Percentiles rank a stretch among this genome's conserved stretches.
Conservation (phyloP, 495 filamentous ascomycete species). For the Stereocaulon alpinum region DNA sequence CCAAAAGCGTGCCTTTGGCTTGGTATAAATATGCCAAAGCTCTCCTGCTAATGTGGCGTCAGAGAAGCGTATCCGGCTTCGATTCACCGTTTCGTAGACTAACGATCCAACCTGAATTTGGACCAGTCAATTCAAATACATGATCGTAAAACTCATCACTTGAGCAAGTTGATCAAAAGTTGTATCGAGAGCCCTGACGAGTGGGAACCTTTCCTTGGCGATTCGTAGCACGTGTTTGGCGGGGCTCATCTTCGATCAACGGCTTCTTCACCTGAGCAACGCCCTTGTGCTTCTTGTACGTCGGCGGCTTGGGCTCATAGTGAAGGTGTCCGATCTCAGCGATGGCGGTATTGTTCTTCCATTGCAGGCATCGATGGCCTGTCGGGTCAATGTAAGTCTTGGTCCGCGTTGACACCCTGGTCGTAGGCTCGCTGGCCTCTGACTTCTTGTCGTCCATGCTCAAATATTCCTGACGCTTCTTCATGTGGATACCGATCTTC, state of each 20-base stretch:
- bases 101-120: neutral
- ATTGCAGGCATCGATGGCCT: conserved; percentile 63
- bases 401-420: conserved; percentile 65
- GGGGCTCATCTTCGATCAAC: conserved; percentile 31
- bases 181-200: conserved; percentile 40
- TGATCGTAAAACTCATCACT: neutral
- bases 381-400: conserved; percentile 55
- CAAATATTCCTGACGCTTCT: conserved; percentile 62
- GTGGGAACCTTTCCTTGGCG: conserved; percentile 39
- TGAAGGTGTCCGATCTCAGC: conserved; percentile 75
- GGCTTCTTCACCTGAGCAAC: conserved; percentile 39
- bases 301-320: conserved; percentile 59
- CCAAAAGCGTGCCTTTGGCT: no score
- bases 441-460: conserved; percentile 40
- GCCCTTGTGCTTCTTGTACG: conserved; percentile 34
- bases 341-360: conserved; percentile 71
- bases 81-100: no score
- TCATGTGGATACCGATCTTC: conserved; percentile 71
- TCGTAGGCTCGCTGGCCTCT: conserved; percentile 45
- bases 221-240: conserved; percentile 34
- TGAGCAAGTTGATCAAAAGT: conserved; percentile 22
- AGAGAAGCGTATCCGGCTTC: no score
- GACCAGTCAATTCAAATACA: neutral
- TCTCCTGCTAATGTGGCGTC: no score
- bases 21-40: no score